A percentile compares a stretch with the other conserved stretches of the same genome.
Evolutionary conservation across 1,139 yeast species (phyloP).

Genomic region (Hanseniaspora uvarum): DNA sequence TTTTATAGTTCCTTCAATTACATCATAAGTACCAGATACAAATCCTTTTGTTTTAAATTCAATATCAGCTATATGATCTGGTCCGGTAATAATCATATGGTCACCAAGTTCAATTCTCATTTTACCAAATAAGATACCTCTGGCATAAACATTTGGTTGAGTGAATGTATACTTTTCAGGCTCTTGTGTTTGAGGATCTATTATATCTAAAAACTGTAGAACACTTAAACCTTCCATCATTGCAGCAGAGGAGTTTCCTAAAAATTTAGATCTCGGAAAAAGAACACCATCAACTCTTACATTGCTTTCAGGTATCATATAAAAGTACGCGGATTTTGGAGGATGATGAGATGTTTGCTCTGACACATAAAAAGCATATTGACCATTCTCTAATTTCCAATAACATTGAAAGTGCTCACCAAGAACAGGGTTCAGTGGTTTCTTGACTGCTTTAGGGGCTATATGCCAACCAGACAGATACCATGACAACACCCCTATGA

Average conservation of each 20-base stretch:
- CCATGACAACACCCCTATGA: conserved; percentile 69
- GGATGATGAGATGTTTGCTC: conserved; percentile 98
- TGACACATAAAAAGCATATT: conserved; percentile 68
- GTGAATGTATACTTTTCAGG: conserved; percentile 65
- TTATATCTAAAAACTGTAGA: conserved; percentile 56
- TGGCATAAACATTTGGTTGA: conserved; percentile 92
- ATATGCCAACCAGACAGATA: conserved; percentile 94
- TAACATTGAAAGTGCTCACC: conserved; percentile 86
- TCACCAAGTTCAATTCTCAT: conserved; percentile 87
- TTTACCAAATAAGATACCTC: conserved; percentile 86
- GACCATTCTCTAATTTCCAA: conserved; percentile 74
- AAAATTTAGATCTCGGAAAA: conserved; percentile 73
- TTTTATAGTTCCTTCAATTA: conserved; percentile 65
- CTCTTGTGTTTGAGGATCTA: conserved; percentile 36
- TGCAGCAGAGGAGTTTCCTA: conserved; percentile 94
- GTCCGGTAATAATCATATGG: conserved; percentile 65
- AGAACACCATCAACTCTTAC: conserved; percentile 84
- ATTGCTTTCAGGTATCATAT: conserved; percentile 66
- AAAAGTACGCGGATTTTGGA: conserved; percentile 92
- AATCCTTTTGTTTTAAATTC: conserved; percentile 94
- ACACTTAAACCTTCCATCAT: conserved; percentile 88
- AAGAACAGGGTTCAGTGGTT: conserved; percentile 86
- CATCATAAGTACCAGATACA: conserved; percentile 84
- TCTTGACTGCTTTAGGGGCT: conserved; percentile 95
- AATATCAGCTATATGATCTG: conserved; percentile 59